These are phyloP conservation scores for Thalassia testudinum DNA, from an alignment of 116 monocot genomes.

Conservation along the genomic window DNA sequence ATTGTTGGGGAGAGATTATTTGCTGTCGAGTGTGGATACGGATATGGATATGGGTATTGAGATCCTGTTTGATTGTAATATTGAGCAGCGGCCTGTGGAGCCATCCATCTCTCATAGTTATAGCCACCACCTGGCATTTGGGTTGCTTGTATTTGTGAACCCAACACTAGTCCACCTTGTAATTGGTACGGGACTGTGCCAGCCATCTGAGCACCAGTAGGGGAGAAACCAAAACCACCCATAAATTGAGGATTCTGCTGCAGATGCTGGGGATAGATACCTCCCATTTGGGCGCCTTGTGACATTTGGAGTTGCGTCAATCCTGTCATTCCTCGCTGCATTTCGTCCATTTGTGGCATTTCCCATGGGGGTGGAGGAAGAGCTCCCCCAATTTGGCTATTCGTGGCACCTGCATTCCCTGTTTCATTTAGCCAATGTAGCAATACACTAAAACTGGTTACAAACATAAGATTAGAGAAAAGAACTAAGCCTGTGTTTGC, in stretches of 20 bases:
- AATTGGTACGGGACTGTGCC: background rate
- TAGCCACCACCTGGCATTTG: no score
- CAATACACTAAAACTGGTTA: background rate
- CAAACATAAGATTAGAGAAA: background rate
- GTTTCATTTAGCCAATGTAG: background rate
- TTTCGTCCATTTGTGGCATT: constrained; percentile 21
- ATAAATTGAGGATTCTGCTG: constrained; percentile 23
- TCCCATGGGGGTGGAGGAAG: constrained; percentile 99
- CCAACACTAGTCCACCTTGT: no score
- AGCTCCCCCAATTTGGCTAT: constrained; percentile 26
- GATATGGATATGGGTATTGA: constrained; percentile 23
- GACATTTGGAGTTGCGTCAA: constrained; percentile 4
- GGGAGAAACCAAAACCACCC: background rate
- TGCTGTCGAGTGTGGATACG: constrained; percentile 2
- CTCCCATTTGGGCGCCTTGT: constrained; percentile 9
- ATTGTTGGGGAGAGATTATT: constrained; percentile 60
- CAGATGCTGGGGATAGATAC: constrained; percentile 11
- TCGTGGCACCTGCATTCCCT: constrained; percentile 2
- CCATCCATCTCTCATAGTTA: no score
- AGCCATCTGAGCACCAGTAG: constrained; percentile 22
- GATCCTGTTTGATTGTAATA: constrained; percentile 36
- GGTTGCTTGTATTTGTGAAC: no score
- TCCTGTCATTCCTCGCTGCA: constrained; percentile 4
- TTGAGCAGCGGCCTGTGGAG: constrained; percentile 4
- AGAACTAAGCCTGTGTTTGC: no score